A percentile compares a stretch with the other conserved stretches of the same genome.
Evolutionary conservation across 768 basidiomycete genomes (phyloP).

Genomic region (Russula ochroleuca): DNA sequence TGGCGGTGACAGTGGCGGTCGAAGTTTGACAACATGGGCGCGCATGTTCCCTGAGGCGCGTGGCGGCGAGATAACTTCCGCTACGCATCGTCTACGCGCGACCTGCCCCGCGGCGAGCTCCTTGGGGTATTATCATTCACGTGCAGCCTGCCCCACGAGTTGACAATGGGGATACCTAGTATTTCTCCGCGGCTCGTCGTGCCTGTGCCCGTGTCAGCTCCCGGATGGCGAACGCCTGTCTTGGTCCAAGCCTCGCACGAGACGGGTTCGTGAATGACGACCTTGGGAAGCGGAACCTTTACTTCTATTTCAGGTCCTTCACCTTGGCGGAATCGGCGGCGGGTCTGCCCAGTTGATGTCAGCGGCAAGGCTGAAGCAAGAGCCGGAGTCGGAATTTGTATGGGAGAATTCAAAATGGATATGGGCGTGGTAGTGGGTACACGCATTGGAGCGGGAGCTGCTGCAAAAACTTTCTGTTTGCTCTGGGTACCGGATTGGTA

Average conservation of each 20-base stretch:
- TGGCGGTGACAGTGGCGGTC: background rate
- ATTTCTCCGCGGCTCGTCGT: background rate
- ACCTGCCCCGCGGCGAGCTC: background rate
- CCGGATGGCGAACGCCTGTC: background rate
- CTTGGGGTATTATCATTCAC: slow-evolving; percentile 1
- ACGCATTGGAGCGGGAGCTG: background rate
- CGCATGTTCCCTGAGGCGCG: background rate
- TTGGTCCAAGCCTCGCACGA: too few relatives aligned
- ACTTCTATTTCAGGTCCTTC: too few relatives aligned
- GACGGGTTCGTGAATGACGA: background rate
- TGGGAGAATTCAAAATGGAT: background rate
- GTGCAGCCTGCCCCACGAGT: background rate
- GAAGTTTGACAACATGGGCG: background rate
- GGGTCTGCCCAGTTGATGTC: background rate
- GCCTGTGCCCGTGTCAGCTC: too few relatives aligned
- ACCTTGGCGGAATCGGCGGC: background rate
- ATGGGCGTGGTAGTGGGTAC: background rate
- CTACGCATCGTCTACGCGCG: too few relatives aligned
- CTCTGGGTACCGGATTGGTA: background rate
- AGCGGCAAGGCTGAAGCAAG: background rate
- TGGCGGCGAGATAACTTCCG: background rate
- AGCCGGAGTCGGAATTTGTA: background rate
- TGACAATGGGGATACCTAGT: slow-evolving; percentile 6
- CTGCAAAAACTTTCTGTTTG: background rate
- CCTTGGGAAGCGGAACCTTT: background rate